phyloP scores from a whole-genome alignment of 2,329 filamentous ascomycete species.

The Alternaria tenuissima region DNA sequence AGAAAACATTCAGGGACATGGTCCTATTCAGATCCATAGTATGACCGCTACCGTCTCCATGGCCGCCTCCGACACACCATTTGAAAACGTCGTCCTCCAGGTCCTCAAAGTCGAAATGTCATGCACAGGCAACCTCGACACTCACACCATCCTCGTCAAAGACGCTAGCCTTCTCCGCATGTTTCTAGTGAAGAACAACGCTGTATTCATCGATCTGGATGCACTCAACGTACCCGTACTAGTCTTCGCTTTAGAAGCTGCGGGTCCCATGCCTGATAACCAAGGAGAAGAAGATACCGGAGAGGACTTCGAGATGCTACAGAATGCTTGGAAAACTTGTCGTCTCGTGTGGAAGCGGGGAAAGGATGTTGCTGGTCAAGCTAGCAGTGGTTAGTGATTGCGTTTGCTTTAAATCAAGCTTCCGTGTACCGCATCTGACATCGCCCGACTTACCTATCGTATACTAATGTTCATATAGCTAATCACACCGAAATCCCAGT shows the following conservation, averaged over 20 bases:
- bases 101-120: neutral
- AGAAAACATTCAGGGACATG: neutral
- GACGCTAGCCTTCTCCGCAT: neutral
- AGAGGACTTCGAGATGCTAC: neutral
- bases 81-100: neutral
- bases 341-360: neutral
- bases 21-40: neutral
- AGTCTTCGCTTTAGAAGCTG: neutral
- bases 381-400: neutral
- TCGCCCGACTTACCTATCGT: neutral
- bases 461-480: neutral
- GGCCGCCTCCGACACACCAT: neutral
- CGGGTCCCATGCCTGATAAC: neutral
- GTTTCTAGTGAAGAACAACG: neutral
- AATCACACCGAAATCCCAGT: neutral
- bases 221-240: neutral
- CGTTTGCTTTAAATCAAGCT: rapidly evolving
- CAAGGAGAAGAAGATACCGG: neutral
- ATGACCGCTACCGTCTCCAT: neutral
- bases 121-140: neutral
- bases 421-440: neutral
- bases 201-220: neutral
- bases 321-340: neutral
- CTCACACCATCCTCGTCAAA: neutral
- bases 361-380: neutral